Evolutionary conservation across 371 early-diverging fungal species (phyloP), one percentile per base, ranked within the genome.

Genomic region (Furculomyces boomerangus): DNA sequence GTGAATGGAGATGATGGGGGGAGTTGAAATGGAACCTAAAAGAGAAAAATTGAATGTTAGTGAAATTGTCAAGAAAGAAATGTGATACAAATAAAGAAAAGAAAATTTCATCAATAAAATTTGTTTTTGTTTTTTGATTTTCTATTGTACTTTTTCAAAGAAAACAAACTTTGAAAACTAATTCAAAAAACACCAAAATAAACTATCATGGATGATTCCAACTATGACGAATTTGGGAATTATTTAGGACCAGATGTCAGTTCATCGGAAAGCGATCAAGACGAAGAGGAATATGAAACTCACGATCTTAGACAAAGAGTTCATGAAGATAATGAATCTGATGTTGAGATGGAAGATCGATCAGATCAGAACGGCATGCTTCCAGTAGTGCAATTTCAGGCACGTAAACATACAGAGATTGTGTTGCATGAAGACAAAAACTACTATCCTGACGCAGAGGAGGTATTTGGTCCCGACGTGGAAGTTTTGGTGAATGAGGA

Each of bases 141-240:
- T n/a, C n/a, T n/a, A n/a, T n/a, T n/a, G n/a, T n/a, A n/a, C n/a
- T n/a, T n/a, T n/a, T n/a, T n/a, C n/a, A n/a, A n/a, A n/a, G n/a
- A n/a, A n/a, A n/a, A n/a, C n/a, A n/a, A n/a, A n/a, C n/a, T n/a
- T n/a, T n/a, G n/a, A n/a, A n/a, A n/a, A n/a, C n/a, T n/a, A n/a
- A n/a, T n/a, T n/a, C n/a, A n/a, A n/a, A n/a, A n/a, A n/a, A n/a
- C n/a, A n/a, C n/a, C n/a, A n/a, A n/a, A n/a, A 51, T 13, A 40
- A 25, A 57, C 32, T 18, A 53, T 3, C 2, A 87, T 87, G 89
- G 84, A 86, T 62, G 86, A 81, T 61, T 74, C 77, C 48, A 71
- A 81, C 43, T 94, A 92, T 64, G 95, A 94, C 73, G 95, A 94
- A 69, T 95, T 93, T 71, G 95, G 98, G 62, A 97, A 97, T 75